These are phyloP conservation scores for Vinca minor DNA, from an alignment of 257 asterid genomes.

Conservation along the genomic window DNA sequence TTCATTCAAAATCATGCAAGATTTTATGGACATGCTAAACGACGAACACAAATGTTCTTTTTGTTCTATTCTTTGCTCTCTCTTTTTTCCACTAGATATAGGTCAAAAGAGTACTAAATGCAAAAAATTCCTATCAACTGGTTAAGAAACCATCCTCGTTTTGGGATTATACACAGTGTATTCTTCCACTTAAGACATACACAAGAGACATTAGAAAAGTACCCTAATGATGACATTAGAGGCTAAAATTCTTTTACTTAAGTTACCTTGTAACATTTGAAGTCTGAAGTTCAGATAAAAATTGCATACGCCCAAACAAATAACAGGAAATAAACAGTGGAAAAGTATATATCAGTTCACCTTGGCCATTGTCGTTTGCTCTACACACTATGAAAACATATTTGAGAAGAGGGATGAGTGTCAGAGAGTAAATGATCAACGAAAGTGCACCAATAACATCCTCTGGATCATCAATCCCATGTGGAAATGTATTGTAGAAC, in stretches of 20 bases:
- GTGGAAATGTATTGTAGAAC: constrained; percentile 89
- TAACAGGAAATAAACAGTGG: background rate
- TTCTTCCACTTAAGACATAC: too few species aligned
- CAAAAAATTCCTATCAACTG: background rate
- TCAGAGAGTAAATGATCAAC: constrained; percentile 83
- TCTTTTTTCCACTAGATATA: background rate
- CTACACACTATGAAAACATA: constrained; percentile 94
- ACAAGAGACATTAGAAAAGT: background rate
- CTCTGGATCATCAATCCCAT: constrained; percentile 61
- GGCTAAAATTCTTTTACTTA: background rate
- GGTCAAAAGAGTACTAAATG: background rate
- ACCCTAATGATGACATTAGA: background rate
- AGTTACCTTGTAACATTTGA: background rate
- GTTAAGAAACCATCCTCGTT: background rate
- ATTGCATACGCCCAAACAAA: background rate
- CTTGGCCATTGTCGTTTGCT: constrained; percentile 98
- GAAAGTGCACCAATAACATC: constrained; percentile 94
- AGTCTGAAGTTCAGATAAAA: background rate
- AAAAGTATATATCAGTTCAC: constrained; percentile 28
- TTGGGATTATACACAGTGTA: background rate
- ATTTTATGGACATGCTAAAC: too few species aligned
- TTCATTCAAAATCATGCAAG: too few species aligned
- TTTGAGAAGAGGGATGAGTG: constrained; percentile 94
- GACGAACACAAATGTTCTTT: background rate
- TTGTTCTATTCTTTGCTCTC: background rate